Evolutionary conservation across 306 rosid species (phyloP), one percentile per base, ranked within the genome.

Genomic region (Trifolium pratense): DNA sequence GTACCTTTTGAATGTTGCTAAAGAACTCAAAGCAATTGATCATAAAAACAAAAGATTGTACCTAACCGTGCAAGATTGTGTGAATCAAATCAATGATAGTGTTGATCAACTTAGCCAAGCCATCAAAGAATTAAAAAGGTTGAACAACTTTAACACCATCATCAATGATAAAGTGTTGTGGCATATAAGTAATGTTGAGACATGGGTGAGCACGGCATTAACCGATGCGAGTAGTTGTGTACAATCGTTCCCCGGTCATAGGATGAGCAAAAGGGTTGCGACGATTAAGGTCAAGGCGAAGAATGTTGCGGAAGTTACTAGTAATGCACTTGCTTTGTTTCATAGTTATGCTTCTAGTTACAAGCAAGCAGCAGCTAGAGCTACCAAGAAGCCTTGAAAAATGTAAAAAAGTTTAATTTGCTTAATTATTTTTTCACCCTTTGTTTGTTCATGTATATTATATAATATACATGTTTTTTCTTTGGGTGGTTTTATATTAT

Each of bases 151-250:
- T 5, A 43, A 58, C 0, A 42, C 66, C n/a, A 12, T 73, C 7
- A 68, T 74, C 0, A 73, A 75, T 18, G 86, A 81, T 25, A 68
- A 70, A 23, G 23, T 81, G 18, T 70, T 81, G 75, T 90, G 93
- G 93, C 96, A 88, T 29, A 73, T 88, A 2, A 86, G 89, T 14
- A 86, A 88, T 1, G 88, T 90, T 17, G 87, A 90, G 81, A 66
- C 91, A 26, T 90, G 96, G 96, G 83, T 77, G 2, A 78, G 92
- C 34, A 66, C 89, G 0, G 91, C 96, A 15, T 52, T 88, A 34
- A 88, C 91, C 0, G 91, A 85, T 64, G 91, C 89, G 20, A 79
- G 78, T 49, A 72, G 48, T 58, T 88, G 93, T 56, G 83, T 81
- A 13, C 75, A 81, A 17, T 78, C 73, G 2, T 75, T 90, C 1